Conservation (phyloP, 257 asterid species). For the Petrea volubilis region DNA sequence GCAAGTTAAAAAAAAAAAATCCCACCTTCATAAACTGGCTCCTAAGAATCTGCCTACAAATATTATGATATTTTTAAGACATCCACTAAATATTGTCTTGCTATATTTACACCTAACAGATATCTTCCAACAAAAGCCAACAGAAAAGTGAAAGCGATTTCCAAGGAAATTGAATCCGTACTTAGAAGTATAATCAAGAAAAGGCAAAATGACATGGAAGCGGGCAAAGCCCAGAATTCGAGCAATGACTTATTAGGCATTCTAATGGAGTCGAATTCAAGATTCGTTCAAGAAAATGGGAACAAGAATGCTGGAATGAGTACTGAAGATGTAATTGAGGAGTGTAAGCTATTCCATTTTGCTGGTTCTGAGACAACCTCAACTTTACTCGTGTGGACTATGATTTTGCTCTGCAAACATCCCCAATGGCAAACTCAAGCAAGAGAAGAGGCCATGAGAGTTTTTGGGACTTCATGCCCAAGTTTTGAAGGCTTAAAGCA, state of each 20-base stretch:
- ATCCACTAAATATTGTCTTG: no score
- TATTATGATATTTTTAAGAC: no score
- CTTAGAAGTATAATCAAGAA: conserved; percentile 23
- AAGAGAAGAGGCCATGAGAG: conserved; percentile 29
- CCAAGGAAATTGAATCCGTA: not conserved
- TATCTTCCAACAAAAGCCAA: conserved; percentile 32
- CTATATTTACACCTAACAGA: not conserved
- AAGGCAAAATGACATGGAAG: conserved; percentile 16
- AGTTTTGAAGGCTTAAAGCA: conserved; percentile 27
- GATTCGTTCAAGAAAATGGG: conserved; percentile 21
- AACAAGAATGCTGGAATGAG: conserved; percentile 31
- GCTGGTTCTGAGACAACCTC: conserved; percentile 28
- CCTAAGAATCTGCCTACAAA: no score
- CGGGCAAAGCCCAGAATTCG: not conserved
- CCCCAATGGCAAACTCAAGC: conserved; percentile 47
- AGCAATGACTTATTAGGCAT: conserved; percentile 31
- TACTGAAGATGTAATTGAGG: conserved; percentile 30
- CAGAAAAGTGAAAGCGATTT: conserved; percentile 19
- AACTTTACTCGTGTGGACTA: conserved; percentile 26
- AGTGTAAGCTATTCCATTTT: conserved; percentile 32
- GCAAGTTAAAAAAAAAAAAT: no score
- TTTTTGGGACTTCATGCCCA: conserved; percentile 25
- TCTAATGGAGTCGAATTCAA: conserved; percentile 28
- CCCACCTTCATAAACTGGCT: no score
- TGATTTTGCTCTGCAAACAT: conserved; percentile 24